Conservation (phyloP, 2,329 filamentous ascomycete genomes). For the Shiraia sp. region DNA sequence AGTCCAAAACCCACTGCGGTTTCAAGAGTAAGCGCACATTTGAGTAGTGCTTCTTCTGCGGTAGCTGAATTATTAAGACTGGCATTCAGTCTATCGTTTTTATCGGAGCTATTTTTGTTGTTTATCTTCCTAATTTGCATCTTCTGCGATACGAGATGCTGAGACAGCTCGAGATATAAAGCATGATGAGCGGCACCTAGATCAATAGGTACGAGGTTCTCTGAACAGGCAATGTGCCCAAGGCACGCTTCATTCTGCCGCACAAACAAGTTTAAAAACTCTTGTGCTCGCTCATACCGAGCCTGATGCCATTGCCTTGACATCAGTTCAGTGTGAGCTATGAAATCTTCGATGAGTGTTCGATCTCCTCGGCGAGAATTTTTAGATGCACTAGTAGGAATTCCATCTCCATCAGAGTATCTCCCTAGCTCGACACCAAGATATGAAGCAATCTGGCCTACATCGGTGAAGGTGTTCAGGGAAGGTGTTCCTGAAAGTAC, state of each 20-base stretch:
- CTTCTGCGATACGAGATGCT: constrained; percentile 56
- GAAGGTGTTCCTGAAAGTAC: constrained; percentile 66
- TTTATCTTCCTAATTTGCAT: constrained; percentile 51
- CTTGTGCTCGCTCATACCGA: constrained; percentile 57
- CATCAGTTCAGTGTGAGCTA: constrained; percentile 54
- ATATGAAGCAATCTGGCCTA: constrained; percentile 62
- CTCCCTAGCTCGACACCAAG: constrained; percentile 60
- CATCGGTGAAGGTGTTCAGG: constrained; percentile 60
- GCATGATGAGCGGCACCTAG: constrained; percentile 55
- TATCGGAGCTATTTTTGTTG: constrained; percentile 42
- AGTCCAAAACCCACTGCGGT: constrained; percentile 19
- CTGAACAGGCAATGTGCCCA: constrained; percentile 46
- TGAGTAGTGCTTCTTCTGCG: constrained; percentile 59
- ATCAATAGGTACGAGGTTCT: constrained; percentile 50
- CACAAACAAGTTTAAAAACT: constrained; percentile 59
- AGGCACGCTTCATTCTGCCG: constrained; percentile 45
- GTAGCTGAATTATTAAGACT: constrained; percentile 51
- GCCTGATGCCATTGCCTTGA: constrained; percentile 58
- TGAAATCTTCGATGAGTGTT: constrained; percentile 58
- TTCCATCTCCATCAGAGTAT: constrained; percentile 54
- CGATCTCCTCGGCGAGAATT: constrained; percentile 39
- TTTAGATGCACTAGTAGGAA: constrained; percentile 52
- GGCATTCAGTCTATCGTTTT: constrained; percentile 47
- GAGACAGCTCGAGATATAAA: constrained; percentile 60
- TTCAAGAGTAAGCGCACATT: constrained; percentile 38